Conservation (phyloP, 305 asterid species). For the Ilex paraguariensis region DNA sequence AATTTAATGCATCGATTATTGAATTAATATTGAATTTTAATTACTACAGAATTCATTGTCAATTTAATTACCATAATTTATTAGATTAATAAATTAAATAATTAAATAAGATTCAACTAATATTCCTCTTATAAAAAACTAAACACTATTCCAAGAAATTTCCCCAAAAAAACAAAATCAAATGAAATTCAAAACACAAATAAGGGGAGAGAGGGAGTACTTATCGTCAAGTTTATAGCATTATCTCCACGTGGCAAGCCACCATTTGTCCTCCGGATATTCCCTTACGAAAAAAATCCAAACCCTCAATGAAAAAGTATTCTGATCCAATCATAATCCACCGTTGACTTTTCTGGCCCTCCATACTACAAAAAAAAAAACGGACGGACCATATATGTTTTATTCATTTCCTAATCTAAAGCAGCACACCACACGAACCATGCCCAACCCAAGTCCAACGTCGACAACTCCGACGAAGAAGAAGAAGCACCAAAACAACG, state of each 20-base stretch:
- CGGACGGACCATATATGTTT: constrained; percentile 25
- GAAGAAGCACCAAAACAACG: constrained; percentile 2
- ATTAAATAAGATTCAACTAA: no score
- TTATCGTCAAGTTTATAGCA: not conserved
- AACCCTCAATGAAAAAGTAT: not conserved
- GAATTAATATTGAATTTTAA: no score
- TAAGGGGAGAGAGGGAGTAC: no score
- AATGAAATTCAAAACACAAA: no score
- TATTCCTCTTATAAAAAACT: no score
- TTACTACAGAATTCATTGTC: no score
- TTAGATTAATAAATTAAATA: no score
- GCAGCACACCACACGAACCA: constrained; percentile 5
- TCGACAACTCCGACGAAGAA: constrained; percentile 14
- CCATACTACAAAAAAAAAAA: constrained; percentile 10
- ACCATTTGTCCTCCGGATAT: constrained; percentile 16
- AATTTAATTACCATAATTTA: no score
- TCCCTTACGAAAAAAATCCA: constrained; percentile 2
- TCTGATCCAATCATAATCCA: not conserved
- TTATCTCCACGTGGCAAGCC: constrained; percentile 22
- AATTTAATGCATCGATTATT: no score
- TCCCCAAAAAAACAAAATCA: no score
- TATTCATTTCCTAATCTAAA: not conserved
- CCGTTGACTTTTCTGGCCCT: constrained; percentile 6
- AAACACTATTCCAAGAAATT: no score
- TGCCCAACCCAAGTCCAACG: constrained; percentile 8